phyloP scores from a whole-genome alignment of 768 basidiomycete species.

The Tricholoma sp. region DNA sequence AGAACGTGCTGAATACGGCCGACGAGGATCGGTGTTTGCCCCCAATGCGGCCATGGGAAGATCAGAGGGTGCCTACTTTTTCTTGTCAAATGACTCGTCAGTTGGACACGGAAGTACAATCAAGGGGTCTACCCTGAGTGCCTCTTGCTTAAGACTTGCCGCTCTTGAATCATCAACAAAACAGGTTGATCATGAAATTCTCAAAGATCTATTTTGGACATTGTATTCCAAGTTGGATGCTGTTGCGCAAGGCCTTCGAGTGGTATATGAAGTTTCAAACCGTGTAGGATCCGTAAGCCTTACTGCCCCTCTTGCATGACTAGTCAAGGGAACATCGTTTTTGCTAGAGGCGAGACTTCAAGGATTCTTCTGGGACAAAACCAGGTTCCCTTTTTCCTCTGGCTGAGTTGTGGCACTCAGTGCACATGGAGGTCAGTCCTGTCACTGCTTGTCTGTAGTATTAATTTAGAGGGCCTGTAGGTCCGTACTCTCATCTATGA shows the following conservation, averaged over 20 bases:
- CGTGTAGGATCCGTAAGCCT: slow-evolving; percentile 83
- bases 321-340: neutral
- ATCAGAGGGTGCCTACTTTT: slow-evolving; percentile 52
- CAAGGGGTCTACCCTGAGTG: slow-evolving; percentile 32
- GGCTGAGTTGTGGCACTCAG: slow-evolving; percentile 80
- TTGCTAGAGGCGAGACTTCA: slow-evolving; percentile 84
- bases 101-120: slow-evolving; percentile 15
- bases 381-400: slow-evolving; percentile 76
- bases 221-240: slow-evolving; percentile 94
- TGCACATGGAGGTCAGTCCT: slow-evolving; percentile 82
- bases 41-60: slow-evolving; percentile 31
- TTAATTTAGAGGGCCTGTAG: slow-evolving; percentile 32
- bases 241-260: slow-evolving; percentile 84
- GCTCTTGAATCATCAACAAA: slow-evolving; percentile 72
- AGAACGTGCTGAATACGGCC: slow-evolving; percentile 81
- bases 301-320: neutral
- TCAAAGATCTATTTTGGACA: slow-evolving; percentile 95
- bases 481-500: slow-evolving; percentile 79
- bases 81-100: slow-evolving; percentile 28
- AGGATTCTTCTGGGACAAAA: slow-evolving; percentile 76
- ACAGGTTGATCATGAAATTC: slow-evolving; percentile 74
- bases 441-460: too few relatives aligned
- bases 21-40: slow-evolving; percentile 37
- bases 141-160: slow-evolving; percentile 58
- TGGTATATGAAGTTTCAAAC: slow-evolving; percentile 86